These are phyloP conservation scores for Phytophthora brassicae DNA, from an alignment of 352 stramenopile genomes.

Conservation along the genomic window DNA sequence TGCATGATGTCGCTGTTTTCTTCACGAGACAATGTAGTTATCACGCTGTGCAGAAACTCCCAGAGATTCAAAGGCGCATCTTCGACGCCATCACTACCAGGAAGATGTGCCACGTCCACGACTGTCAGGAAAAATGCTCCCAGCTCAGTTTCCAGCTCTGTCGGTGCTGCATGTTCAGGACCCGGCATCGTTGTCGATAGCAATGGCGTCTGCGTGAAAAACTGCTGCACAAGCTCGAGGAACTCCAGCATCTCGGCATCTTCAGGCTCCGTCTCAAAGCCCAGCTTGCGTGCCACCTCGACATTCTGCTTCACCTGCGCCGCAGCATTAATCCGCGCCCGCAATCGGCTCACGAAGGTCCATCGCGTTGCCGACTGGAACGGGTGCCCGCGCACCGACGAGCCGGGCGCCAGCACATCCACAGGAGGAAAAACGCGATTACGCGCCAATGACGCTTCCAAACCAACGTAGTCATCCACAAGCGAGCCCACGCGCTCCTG, in stretches of 20 bases:
- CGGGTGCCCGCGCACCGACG: conserved; percentile 66
- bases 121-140: conserved; percentile 66
- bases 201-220: conserved; percentile 59
- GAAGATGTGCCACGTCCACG: conserved; percentile 45
- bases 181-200: conserved; percentile 10
- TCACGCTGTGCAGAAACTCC: conserved; percentile 47
- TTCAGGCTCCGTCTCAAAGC: conserved; percentile 77
- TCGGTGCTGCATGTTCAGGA: conserved; percentile 19
- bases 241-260: conserved; percentile 72
- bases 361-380: conserved; percentile 80
- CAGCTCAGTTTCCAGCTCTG: conserved; percentile 46
- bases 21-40: conserved; percentile 28
- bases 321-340: conserved; percentile 62
- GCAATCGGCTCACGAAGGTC: conserved; percentile 61
- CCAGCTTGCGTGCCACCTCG: conserved; percentile 55
- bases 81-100: conserved; percentile 19
- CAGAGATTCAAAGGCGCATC: conserved; percentile 42
- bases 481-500: conserved; percentile 67
- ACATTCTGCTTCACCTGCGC: conserved; percentile 63
- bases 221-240: conserved; percentile 69
- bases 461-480: conserved; percentile 66
- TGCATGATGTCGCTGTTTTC: conserved; percentile 57
- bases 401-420: conserved; percentile 60
- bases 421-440: conserved; percentile 73
- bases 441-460: conserved; percentile 49